These are phyloP conservation scores for Nepenthes mirabilis DNA, from an alignment of 148 eudicot genomes.

Conservation along the genomic window DNA sequence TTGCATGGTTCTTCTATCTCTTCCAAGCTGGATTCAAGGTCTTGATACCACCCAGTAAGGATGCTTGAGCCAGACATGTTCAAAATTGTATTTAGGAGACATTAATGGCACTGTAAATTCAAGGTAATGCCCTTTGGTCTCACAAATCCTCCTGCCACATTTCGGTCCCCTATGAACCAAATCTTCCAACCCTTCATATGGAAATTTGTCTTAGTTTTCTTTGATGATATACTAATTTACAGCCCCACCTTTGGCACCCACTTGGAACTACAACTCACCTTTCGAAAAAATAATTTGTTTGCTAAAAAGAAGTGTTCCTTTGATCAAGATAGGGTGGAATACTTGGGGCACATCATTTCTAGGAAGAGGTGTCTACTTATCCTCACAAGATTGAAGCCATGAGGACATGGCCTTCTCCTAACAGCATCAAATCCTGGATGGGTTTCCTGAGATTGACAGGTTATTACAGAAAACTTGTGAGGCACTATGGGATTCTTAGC, in stretches of 20 bases:
- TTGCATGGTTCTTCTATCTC: neutral
- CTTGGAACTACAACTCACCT: neutral
- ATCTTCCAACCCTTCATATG: neutral
- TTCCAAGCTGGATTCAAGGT: constrained; percentile 1
- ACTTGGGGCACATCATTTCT: neutral
- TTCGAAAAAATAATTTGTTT: neutral
- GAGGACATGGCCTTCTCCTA: neutral
- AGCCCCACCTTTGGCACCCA: neutral
- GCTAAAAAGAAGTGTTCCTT: neutral
- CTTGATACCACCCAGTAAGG: constrained; percentile 1
- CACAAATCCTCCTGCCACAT: neutral
- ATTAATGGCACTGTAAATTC: constrained; percentile 2
- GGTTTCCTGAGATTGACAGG: constrained; percentile 8
- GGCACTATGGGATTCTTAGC: neutral
- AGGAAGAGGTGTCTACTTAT: neutral
- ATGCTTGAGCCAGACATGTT: neutral
- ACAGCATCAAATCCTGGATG: neutral
- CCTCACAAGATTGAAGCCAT: neutral
- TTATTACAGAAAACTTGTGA: constrained; percentile 3
- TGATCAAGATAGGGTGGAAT: neutral
- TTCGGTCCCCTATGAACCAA: neutral
- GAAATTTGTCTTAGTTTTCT: constrained; percentile 1
- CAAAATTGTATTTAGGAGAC: constrained; percentile 1
- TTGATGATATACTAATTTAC: neutral
- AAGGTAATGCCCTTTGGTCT: constrained; percentile 6